These are phyloP conservation scores for Diaporthe citrichinensis DNA, from an alignment of 2,329 filamentous ascomycete genomes.

Conservation along the genomic window DNA sequence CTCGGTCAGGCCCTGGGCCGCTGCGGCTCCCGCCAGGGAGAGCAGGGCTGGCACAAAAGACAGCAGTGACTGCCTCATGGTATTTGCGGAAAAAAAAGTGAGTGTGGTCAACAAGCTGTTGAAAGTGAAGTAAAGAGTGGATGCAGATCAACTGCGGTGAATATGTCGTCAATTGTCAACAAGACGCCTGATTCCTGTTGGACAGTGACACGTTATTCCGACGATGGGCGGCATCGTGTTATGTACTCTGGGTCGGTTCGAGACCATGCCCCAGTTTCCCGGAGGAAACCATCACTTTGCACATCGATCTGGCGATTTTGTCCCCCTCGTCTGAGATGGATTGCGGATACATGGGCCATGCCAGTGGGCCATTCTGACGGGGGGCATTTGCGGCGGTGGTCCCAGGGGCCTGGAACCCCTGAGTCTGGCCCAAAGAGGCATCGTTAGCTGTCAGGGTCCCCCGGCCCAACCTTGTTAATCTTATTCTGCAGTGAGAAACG, in stretches of 20 bases:
- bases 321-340: conserved; percentile 26
- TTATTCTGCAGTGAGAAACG: conserved; percentile 1
- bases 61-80: conserved; percentile 34
- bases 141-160: conserved; percentile 41
- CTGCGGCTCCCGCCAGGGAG: conserved; percentile 35
- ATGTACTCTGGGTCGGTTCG: conserved; percentile 1
- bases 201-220: too few species aligned
- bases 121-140: conserved; percentile 38
- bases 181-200: background rate
- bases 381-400: conserved; percentile 1
- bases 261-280: background rate
- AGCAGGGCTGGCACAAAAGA: conserved; percentile 32
- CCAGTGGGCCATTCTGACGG: conserved; percentile 3
- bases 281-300: background rate
- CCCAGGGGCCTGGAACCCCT: conserved; percentile 35
- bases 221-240: background rate
- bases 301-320: conserved; percentile 32
- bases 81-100: conserved; percentile 22
- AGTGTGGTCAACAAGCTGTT: conserved; percentile 38
- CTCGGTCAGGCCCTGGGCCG: conserved; percentile 41
- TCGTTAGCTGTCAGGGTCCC: conserved; percentile 9
- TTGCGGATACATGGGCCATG: conserved; percentile 34
- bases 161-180: conserved; percentile 22
- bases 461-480: conserved; percentile 27
- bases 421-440: conserved; percentile 21